phyloP scores from a whole-genome alignment of 177 flowering plant species.

The Vitis hybrid region DNA sequence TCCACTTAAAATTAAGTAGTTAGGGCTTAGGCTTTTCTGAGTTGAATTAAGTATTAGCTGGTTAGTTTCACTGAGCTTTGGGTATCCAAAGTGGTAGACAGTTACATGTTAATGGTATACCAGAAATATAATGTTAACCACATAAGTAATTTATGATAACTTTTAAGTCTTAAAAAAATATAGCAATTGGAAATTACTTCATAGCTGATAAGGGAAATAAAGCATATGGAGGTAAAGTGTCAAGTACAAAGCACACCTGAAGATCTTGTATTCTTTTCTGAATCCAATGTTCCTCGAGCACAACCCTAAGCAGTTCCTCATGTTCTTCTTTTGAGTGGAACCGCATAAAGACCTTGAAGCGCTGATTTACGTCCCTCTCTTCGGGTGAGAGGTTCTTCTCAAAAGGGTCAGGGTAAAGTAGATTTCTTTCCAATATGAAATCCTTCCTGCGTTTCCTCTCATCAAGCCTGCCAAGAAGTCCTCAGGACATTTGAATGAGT shows the following conservation, averaged over 20 bases:
- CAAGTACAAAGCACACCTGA: conserved; percentile 48
- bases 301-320: conserved; percentile 55
- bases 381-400: conserved; percentile 68
- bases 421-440: conserved; percentile 81
- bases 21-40: too few relatives aligned
- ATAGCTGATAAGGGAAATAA: not conserved
- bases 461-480: conserved; percentile 64
- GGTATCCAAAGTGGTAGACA: too few relatives aligned
- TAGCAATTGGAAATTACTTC: not conserved
- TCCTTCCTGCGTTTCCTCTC: conserved; percentile 96
- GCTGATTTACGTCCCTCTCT: conserved; percentile 68
- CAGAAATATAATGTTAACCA: too few relatives aligned
- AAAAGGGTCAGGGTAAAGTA: conserved; percentile 71
- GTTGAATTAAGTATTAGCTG: too few relatives aligned
- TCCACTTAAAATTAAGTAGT: too few relatives aligned
- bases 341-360: conserved; percentile 80
- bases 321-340: conserved; percentile 84
- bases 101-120: too few relatives aligned
- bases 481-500: not conserved
- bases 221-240: not conserved
- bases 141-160: not conserved
- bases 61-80: too few relatives aligned
- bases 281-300: conserved; percentile 71
- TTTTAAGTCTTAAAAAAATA: not conserved
- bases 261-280: conserved; percentile 76